Base-by-base conservation (phyloP, 192 early-diverging fungal species). In the Allomyces macrogynus region DNA sequence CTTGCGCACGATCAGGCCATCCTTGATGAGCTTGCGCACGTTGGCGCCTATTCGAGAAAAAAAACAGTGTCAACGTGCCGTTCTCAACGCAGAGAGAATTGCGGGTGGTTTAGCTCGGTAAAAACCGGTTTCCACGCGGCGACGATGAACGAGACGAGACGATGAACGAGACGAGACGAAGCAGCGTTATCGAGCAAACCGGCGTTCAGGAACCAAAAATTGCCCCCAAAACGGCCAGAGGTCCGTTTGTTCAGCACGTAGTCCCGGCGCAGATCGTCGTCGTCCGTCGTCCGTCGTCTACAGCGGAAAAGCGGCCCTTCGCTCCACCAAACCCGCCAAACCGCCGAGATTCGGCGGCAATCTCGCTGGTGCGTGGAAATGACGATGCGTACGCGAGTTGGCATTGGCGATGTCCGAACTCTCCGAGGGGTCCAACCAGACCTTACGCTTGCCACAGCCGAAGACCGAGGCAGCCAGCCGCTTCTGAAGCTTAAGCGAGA, bases 361-460 rank as follows among this genome's bases (percentile, higher is more conserved):
- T 64, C 23, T 10, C 3, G 32, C 32, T 7, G 32, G 3, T 57
- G 2, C 12, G 16, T n/a, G n/a, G 20, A 57, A 57, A 65, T 24
- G n/a, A n/a, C 23, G 23, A 65, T 61, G 86, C 87, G 86, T 79
- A 88, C 94, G 90, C 74, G 94, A 97, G 87, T 97, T 95, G 78
- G 92, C 94, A 72, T 88, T 91, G 70, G 89, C 78, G 73, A 97
- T 92, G 78, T 93, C 93, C 69, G 77, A 87, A 70, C 84, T 82
- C 83, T 97, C 93, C 77, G 90, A 91, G 67, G 94, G 94, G 83
- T 97, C 94, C 64, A 97, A 80, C 94, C 94, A 97, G 74, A 97
- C 82, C 86, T 97, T 97, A 75, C 94, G 83, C 86, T 97, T 65
- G 74, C 94, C 94, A 80, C 93, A 95, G 78, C 91, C 90, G 74